A percentile compares a stretch with the other conserved stretches of the same genome.
phyloP scores from a whole-genome alignment of 805 yeast genomes.

The Lipomyces kockii region DNA sequence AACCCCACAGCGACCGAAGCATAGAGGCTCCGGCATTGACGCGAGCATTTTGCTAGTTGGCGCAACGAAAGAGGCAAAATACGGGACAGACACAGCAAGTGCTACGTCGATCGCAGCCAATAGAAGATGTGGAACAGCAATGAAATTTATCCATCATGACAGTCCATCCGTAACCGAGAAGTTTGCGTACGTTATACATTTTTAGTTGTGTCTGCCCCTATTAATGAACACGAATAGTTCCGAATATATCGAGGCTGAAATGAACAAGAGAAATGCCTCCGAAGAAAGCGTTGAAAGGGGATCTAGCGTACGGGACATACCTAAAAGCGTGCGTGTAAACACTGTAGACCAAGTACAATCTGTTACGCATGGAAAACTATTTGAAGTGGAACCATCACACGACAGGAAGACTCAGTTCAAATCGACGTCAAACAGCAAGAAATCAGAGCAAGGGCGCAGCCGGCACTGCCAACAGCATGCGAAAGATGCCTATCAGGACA shows the following conservation, averaged over 20 bases:
- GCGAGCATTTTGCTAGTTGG: neutral
- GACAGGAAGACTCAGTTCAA: neutral
- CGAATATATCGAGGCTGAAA: constrained; percentile 6
- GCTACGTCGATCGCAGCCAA: neutral
- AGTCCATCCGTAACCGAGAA: neutral
- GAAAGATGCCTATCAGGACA: neutral
- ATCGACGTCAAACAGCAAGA: neutral
- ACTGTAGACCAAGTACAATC: constrained; percentile 6
- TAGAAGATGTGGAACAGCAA: neutral
- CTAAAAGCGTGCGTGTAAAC: neutral
- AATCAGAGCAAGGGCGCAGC: neutral
- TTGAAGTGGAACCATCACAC: constrained; percentile 7
- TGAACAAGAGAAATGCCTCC: constrained; percentile 2
- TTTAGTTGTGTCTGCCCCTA: neutral
- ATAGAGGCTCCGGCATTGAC: constrained; percentile 1
- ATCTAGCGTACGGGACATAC: neutral
- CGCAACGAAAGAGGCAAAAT: neutral
- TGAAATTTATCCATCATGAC: neutral
- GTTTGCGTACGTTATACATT: neutral
- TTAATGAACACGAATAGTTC: neutral
- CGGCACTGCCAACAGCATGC: neutral
- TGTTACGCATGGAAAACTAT: constrained; percentile 13
- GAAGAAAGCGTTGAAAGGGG: neutral
- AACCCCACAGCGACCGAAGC: neutral
- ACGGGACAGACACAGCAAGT: neutral